Base-by-base conservation (phyloP, 2,329 filamentous ascomycete genomes). In the Hypoxylon sp. region DNA sequence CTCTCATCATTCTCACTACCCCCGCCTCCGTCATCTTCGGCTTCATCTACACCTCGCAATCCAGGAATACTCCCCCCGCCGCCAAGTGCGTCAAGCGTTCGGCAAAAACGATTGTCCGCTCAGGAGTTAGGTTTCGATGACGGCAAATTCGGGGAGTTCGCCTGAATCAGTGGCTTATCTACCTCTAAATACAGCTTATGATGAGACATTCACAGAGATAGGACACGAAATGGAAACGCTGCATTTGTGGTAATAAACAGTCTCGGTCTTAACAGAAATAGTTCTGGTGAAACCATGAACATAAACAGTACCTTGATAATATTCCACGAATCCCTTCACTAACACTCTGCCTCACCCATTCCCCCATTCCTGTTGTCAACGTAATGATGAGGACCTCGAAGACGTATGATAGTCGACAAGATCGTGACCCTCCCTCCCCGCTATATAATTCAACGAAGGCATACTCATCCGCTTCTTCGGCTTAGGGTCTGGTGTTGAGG, bases 131-230 rank as follows among this genome's bases (percentile, higher is more conserved):
- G 92, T 0, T 95, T 95, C 71, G 92, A 96, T 72, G 91, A 97
- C 75, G 93, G 92, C 1, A 90, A 94, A 73, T 94, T 93, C 84
- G 92, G 92, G 19, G 92, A 96, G 78, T 96, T 96, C 79, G 85
- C 65, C 10, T 68, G 53, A 68, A 22, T 50, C 51, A 30, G 41
- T 58, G 34, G 32, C 52, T 17, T 44, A 15, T 4, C 24, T 48
- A 39, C 34, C n/a, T n/a, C 8, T 4, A 39, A 8, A 39, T 15
- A 17, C 8, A 17, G 37, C 85, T 49, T 88, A 67, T 69, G 55
- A 22, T 17, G 28, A 39, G 59, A 56, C 28, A 54, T 44, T 56
- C 43, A 19, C 46, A 48, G 39, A n/a, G 44, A 39, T 50, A 52
- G 24, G 20, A 34, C 49, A 57, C 20, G 32, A 20, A 48, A 62